Percentiles rank a stretch among this genome's conserved stretches.
Evolutionary conservation across 176 grass and related monocot genomes (phyloP).

Genomic region (Musa itinerans): DNA sequence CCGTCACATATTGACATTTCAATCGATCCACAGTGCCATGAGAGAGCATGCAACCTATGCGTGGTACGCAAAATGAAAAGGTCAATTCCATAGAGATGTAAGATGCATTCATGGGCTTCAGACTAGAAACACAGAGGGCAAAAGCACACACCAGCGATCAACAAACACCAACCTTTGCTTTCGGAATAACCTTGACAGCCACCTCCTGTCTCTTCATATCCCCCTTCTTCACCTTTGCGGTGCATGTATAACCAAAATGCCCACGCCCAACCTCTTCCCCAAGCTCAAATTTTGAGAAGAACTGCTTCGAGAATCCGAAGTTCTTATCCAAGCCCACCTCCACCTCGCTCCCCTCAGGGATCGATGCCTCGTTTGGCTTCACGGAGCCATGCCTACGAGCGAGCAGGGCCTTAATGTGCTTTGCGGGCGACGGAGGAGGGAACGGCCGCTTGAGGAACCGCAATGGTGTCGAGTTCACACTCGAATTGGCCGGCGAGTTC

Average conservation of each 20-base stretch:
- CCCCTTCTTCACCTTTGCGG: conserved; percentile 91
- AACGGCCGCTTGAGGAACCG: conserved; percentile 87
- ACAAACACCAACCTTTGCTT: conserved; percentile 63
- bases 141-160: conserved; percentile 8
- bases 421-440: conserved; percentile 90
- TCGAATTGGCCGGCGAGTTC: conserved; percentile 92
- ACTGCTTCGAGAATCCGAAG: conserved; percentile 92
- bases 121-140: not conserved
- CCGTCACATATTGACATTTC: not conserved
- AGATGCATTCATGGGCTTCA: not conserved
- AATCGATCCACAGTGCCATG: not conserved
- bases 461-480: conserved; percentile 61
- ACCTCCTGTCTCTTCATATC: conserved; percentile 93
- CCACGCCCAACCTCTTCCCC: conserved; percentile 89
- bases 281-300: conserved; percentile 93
- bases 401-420: conserved; percentile 92
- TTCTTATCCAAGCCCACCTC: conserved; percentile 84
- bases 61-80: not conserved
- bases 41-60: not conserved
- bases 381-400: conserved; percentile 86
- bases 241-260: conserved; percentile 95
- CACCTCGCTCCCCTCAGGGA: conserved; percentile 81
- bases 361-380: conserved; percentile 87
- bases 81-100: too few relatives aligned
- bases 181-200: conserved; percentile 96